phyloP scores from a whole-genome alignment of 2,329 filamentous ascomycete genomes.

The Rutstroemia sp. region DNA sequence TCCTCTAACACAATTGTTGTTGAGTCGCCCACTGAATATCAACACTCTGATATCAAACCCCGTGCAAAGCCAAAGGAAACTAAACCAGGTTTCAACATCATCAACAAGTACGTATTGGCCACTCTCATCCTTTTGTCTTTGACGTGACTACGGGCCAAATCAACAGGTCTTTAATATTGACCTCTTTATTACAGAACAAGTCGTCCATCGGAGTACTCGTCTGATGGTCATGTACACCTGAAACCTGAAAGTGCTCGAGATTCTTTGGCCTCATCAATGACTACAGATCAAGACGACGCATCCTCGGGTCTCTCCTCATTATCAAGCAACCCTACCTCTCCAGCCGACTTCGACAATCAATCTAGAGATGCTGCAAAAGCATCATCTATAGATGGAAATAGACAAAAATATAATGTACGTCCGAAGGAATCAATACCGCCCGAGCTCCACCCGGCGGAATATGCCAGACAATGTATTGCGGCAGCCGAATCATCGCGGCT shows the following conservation, averaged over 20 bases:
- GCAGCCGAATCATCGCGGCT: slow-evolving; percentile 85
- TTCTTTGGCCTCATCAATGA: slow-evolving; percentile 46
- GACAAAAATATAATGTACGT: slow-evolving; percentile 48
- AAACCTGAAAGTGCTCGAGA: slow-evolving; percentile 30
- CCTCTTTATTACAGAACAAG: slow-evolving; percentile 19
- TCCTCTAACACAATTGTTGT: slow-evolving; percentile 23
- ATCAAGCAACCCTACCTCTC: slow-evolving; percentile 59
- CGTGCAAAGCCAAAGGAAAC: slow-evolving; percentile 14
- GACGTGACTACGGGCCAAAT: slow-evolving; percentile 7
- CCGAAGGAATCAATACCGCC: slow-evolving; percentile 80
- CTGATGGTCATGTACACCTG: slow-evolving; percentile 24
- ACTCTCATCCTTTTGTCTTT: slow-evolving; percentile 2
- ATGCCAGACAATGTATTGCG: slow-evolving; percentile 84
- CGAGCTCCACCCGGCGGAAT: slow-evolving; percentile 64
- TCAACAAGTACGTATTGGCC: slow-evolving; percentile 24
- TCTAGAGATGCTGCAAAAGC: slow-evolving; percentile 28
- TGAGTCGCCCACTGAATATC: slow-evolving; percentile 17
- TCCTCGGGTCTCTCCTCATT: slow-evolving; percentile 44
- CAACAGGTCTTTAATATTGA: slow-evolving; percentile 16
- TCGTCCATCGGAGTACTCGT: slow-evolving; percentile 16
- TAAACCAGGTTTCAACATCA: slow-evolving; percentile 15
- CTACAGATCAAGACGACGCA: slow-evolving; percentile 42
- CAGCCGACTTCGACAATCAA: slow-evolving; percentile 39
- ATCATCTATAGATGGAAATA: slow-evolving; percentile 22
- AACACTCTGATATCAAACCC: slow-evolving; percentile 12